These are phyloP conservation scores for Eucalyptus pauciflora DNA, from an alignment of 345 rosid species.

Conservation along the genomic window DNA sequence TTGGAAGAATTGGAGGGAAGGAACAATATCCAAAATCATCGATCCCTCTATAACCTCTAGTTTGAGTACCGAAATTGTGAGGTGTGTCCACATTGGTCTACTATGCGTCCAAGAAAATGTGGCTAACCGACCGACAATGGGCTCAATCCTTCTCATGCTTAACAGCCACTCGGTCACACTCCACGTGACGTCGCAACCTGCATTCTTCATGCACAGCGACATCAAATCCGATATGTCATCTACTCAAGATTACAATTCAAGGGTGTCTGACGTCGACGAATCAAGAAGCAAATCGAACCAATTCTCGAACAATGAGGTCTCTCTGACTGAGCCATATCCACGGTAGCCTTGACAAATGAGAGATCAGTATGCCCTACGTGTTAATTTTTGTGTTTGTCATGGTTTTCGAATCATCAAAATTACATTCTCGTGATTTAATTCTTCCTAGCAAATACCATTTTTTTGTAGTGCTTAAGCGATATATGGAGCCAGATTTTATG, in stretches of 20 bases:
- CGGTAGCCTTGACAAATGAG: background rate
- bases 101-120: conserved; percentile 46
- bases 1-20: conserved; percentile 49
- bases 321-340: background rate
- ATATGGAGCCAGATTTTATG: background rate
- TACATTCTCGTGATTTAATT: background rate
- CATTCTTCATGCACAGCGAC: conserved; percentile 6
- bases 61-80: conserved; percentile 13
- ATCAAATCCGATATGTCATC: background rate
- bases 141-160: conserved; percentile 32
- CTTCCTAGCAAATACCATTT: background rate
- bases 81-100: conserved; percentile 45
- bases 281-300: background rate
- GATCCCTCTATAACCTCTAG: conserved; percentile 15
- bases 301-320: background rate
- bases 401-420: background rate
- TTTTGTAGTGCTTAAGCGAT: background rate
- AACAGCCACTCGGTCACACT: conserved; percentile 21
- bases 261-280: background rate
- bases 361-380: background rate
- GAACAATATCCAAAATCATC: conserved; percentile 4
- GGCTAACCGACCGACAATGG: conserved; percentile 32
- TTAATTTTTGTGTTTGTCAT: too few relatives aligned
- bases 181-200: conserved; percentile 25
- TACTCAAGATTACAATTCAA: background rate